These are phyloP conservation scores for Cercophora scortea DNA, from an alignment of 495 filamentous ascomycete genomes.

Conservation along the genomic window DNA sequence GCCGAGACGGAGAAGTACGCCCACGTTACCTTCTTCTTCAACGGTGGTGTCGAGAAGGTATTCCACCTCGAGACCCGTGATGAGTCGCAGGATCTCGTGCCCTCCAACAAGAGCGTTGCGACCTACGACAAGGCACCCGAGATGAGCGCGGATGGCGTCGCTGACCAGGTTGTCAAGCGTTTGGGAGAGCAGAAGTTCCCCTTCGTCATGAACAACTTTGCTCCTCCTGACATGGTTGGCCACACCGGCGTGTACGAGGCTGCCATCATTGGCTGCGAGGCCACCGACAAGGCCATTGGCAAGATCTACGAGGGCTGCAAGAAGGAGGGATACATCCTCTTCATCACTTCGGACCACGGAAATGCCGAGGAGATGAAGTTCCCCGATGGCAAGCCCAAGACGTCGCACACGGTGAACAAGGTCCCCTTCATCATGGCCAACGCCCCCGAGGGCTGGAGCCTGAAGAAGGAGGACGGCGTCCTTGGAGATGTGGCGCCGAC, in stretches of 20 bases:
- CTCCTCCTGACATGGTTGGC: conserved; percentile 97
- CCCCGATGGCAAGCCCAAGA: conserved; percentile 90
- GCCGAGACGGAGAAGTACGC: conserved; percentile 99
- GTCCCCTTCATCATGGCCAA: conserved; percentile 98
- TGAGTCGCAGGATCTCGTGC: conserved; percentile 49
- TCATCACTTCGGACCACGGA: conserved; percentile 93
- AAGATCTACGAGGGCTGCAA: conserved; percentile 88
- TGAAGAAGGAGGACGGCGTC: conserved; percentile 77
- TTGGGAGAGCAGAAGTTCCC: conserved; percentile 75
- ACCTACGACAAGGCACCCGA: conserved; percentile 95
- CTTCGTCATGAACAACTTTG: conserved; percentile 99
- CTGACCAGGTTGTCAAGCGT: conserved; percentile 75
- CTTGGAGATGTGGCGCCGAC: conserved; percentile 95
- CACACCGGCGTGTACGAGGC: conserved; percentile 97
- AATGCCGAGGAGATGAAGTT: conserved; percentile 99
- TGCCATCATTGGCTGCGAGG: conserved; percentile 75
- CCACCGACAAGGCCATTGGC: conserved; percentile 90
- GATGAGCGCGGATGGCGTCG: conserved; percentile 88
- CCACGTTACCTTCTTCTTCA: conserved; percentile 99
- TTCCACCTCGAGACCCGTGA: conserved; percentile 82
- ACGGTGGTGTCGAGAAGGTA: conserved; percentile 94
- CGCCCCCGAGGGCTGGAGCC: conserved; percentile 78
- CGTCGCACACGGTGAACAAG: conserved; percentile 93
- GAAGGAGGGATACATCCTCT: conserved; percentile 81
- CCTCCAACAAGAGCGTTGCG: conserved; percentile 67